These are phyloP conservation scores for Microbotryum silenes-acaulis DNA, from an alignment of 1,284 basidiomycete genomes.

Conservation along the genomic window DNA sequence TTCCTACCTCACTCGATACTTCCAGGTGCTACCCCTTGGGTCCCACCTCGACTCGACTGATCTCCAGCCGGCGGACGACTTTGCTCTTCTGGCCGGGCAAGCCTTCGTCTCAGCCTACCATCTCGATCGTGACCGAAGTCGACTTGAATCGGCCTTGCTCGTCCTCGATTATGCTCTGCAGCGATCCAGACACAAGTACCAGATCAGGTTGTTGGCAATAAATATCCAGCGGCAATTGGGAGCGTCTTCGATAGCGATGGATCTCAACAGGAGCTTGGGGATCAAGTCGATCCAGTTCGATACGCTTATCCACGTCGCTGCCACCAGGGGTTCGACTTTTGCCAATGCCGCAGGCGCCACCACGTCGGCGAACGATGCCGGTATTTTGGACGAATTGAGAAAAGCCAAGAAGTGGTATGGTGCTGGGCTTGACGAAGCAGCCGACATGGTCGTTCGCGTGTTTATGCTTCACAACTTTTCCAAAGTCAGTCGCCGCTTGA, in stretches of 20 bases:
- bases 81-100: slow-evolving; percentile 64
- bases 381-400: slow-evolving; percentile 47
- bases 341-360: slow-evolving; percentile 40
- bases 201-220: slow-evolving; percentile 63
- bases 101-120: slow-evolving; percentile 37
- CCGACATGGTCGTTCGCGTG: slow-evolving; percentile 44
- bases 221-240: slow-evolving; percentile 70
- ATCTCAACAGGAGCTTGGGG: slow-evolving; percentile 65
- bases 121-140: slow-evolving; percentile 44
- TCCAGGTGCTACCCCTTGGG: slow-evolving; percentile 59
- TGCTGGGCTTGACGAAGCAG: slow-evolving; percentile 17
- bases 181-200: slow-evolving; percentile 69
- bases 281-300: slow-evolving; percentile 77
- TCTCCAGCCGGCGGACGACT: slow-evolving; percentile 77
- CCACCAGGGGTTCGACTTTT: slow-evolving; percentile 70
- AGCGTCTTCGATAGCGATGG: slow-evolving; percentile 54
- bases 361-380: slow-evolving; percentile 48
- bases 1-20: slow-evolving; percentile 55
- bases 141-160: slow-evolving; percentile 56
- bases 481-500: slow-evolving; percentile 26
- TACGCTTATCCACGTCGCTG: slow-evolving; percentile 69
- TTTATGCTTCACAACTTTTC: slow-evolving; percentile 6
- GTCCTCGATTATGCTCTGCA: slow-evolving; percentile 62
- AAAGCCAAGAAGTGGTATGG: slow-evolving; percentile 16
- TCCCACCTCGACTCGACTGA: slow-evolving; percentile 63